A percentile compares a stretch with the other conserved stretches of the same genome.
These are phyloP conservation scores for Lasiosphaeria hispida DNA, from an alignment of 495 filamentous ascomycete species.

Conservation along the genomic window DNA sequence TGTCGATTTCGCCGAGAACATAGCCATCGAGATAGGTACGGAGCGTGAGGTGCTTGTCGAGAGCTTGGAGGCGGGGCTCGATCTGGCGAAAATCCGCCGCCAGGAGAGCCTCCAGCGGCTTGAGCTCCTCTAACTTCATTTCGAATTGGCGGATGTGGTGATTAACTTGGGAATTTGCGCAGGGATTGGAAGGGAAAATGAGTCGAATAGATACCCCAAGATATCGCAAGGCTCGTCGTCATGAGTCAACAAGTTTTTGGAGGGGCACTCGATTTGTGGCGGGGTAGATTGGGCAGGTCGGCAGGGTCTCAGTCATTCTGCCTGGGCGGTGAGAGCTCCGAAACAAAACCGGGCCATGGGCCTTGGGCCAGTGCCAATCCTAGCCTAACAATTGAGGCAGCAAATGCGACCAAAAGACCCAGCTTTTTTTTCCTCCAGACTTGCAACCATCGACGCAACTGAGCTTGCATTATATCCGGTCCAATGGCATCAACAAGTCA, in stretches of 20 bases:
- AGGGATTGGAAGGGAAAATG: neutral
- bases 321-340: neutral
- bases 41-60: constrained; percentile 83
- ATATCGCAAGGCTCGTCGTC: neutral
- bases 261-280: constrained; percentile 28
- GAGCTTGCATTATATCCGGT: neutral
- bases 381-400: constrained; percentile 21
- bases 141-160: neutral
- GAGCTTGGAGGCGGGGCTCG: constrained; percentile 68
- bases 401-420: constrained; percentile 13
- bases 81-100: constrained; percentile 75
- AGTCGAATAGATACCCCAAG: neutral
- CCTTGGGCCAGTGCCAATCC: neutral
- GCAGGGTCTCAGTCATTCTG: neutral
- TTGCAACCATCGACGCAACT: neutral
- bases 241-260: constrained; percentile 34
- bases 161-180: neutral
- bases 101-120: constrained; percentile 48
- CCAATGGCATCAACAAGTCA: constrained; percentile 44
- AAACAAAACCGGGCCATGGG: too few relatives aligned
- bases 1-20: constrained; percentile 71
- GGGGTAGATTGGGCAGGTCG: constrained; percentile 9
- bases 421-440: constrained; percentile 25
- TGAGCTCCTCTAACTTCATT: constrained; percentile 54
- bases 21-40: constrained; percentile 86